Evolutionary conservation across 2,329 filamentous ascomycete genomes (phyloP), one percentile per base, ranked within the genome.

Genomic region (Diaporthe amygdali): DNA sequence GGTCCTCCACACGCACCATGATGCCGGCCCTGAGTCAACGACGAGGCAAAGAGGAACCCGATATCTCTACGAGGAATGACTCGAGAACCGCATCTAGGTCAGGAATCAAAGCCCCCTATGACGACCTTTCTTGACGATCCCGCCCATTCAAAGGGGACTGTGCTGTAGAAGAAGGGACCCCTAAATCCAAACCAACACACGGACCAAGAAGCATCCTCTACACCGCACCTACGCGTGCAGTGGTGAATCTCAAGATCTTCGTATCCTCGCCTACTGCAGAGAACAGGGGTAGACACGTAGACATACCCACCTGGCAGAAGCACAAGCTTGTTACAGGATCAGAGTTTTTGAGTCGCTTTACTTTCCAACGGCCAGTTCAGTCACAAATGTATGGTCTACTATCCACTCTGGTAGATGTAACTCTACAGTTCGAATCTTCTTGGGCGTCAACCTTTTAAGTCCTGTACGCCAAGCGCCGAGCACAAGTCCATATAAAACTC

Each of bases 111-210:
- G 41, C 56, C 56, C 56, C 41, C 56, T 47, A 63, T 63, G 56
- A 63, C 56, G 56, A n/a, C 39, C 56, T 14, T 63, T 32, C 20
- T 63, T 7, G 56, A 63, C 27, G 56, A 63, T 63, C 56, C 56
- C 15, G 20, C 41, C 39, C 0, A 3, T 27, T 20, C 37, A 30
- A 59, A 22, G 55, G 20, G 41, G 56, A 63, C 56, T 34, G 25
- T 63, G 41, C 41, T 47, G 34, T 12, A n/a, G 41, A 34, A 34
- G 41, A 47, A 22, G 27, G 55, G 59, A 47, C 59, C 59, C 44
- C 59, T 63, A 63, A 63, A 34, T 17, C 41, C 59, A 44, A 17
- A 47, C 59, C 20, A 47, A 44, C 59, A 47, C 59, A 63, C 59
- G 59, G 59, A 17, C 59, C 59, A 49, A 17, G 59, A 47, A 34